Conservation (phyloP, 2,329 filamentous ascomycete genomes). For the Plenodomus tracheiphilus region DNA sequence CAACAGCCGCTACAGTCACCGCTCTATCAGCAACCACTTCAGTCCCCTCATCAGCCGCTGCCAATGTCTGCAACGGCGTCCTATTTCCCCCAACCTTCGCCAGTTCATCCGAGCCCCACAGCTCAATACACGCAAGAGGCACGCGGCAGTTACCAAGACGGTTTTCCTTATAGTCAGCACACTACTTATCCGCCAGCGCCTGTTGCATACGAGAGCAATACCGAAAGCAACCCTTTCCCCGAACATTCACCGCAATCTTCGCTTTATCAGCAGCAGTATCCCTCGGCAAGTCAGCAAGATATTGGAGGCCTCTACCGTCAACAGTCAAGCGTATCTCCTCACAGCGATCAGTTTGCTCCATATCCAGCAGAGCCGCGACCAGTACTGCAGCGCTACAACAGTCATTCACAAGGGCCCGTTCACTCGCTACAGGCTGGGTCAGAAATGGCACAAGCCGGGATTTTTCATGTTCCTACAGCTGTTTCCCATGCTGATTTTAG, state of each 20-base stretch:
- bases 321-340: slow-evolving; percentile 25
- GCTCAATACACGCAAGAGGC: slow-evolving; percentile 26
- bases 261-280: slow-evolving; percentile 30
- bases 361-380: slow-evolving; percentile 25
- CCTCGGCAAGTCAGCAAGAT: slow-evolving; percentile 21
- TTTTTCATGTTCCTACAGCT: slow-evolving; percentile 24
- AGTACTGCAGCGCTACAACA: slow-evolving; percentile 25
- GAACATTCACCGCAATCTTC: slow-evolving; percentile 23
- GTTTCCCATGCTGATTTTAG: slow-evolving; percentile 31
- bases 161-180: slow-evolving; percentile 28
- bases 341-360: slow-evolving; percentile 27
- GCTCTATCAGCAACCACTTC: slow-evolving; percentile 35
- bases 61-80: slow-evolving; percentile 33
- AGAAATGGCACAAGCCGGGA: slow-evolving; percentile 25
- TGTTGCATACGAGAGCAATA: slow-evolving; percentile 26
- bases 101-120: slow-evolving; percentile 28
- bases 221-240: slow-evolving; percentile 27
- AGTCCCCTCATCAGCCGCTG: slow-evolving; percentile 2
- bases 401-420: slow-evolving; percentile 23
- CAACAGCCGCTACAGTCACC: slow-evolving; percentile 38
- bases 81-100: slow-evolving; percentile 38
- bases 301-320: slow-evolving; percentile 26
- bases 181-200: slow-evolving; percentile 30
- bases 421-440: slow-evolving; percentile 22
- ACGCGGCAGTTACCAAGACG: slow-evolving; percentile 17